These are phyloP conservation scores for Yamadazyma conglobata DNA, from an alignment of 1,139 yeast genomes.

Conservation along the genomic window DNA sequence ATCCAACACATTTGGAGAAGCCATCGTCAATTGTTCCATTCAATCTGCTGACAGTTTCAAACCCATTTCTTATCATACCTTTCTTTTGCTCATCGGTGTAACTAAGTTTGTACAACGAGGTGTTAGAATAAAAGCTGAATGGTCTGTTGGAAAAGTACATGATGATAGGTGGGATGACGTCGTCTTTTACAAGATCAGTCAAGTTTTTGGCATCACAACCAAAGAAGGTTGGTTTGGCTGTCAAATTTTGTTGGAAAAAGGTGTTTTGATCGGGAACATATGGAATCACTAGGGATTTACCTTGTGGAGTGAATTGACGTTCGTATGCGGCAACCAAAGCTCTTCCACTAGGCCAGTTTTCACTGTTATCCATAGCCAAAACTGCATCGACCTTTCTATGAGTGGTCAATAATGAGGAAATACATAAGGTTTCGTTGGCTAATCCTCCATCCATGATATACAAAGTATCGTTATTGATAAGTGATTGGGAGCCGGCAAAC, in stretches of 20 bases:
- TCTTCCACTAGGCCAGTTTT: slow-evolving; percentile 41
- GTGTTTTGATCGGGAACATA: slow-evolving; percentile 35
- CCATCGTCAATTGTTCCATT: slow-evolving; percentile 34
- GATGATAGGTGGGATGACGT: slow-evolving; percentile 35
- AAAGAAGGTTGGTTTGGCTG: slow-evolving; percentile 42
- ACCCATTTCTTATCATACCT: slow-evolving; percentile 39
- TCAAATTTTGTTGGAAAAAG: slow-evolving; percentile 33
- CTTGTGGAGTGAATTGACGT: slow-evolving; percentile 31
- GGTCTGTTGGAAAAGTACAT: slow-evolving; percentile 42
- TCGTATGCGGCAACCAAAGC: slow-evolving; percentile 31
- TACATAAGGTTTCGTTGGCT: slow-evolving; percentile 37
- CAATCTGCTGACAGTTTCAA: slow-evolving; percentile 27
- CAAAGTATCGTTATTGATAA: slow-evolving; percentile 30
- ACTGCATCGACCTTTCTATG: slow-evolving; percentile 36
- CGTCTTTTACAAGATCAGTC: slow-evolving; percentile 32
- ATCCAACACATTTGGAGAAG: slow-evolving; percentile 41
- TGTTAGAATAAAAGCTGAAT: slow-evolving; percentile 33
- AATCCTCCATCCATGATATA: slow-evolving; percentile 43
- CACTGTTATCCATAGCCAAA: slow-evolving; percentile 37
- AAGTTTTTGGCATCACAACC: slow-evolving; percentile 42
- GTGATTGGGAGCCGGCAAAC: slow-evolving; percentile 28
- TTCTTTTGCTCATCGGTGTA: slow-evolving; percentile 34
- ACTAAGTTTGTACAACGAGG: slow-evolving; percentile 32
- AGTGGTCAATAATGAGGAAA: slow-evolving; percentile 33
- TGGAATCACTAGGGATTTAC: slow-evolving; percentile 28